phyloP scores from a whole-genome alignment of 306 rosid species.

The Begonia masoniana region DNA sequence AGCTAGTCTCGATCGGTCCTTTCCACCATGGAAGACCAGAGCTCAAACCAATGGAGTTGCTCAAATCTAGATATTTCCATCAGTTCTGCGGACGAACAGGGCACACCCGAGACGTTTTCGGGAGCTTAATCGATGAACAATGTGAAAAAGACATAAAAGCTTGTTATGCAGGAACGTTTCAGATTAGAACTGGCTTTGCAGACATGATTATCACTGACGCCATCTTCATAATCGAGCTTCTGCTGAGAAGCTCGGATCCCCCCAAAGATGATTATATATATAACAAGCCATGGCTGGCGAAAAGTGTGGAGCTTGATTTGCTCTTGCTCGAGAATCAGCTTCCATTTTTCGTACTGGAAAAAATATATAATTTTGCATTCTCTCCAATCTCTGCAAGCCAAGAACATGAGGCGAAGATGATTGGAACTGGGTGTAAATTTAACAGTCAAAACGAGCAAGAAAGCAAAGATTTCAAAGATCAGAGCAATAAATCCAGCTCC shows the following conservation, averaged over 20 bases:
- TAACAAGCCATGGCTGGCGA: slow-evolving; percentile 30
- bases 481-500: not conserved
- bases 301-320: slow-evolving; percentile 24
- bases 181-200: not conserved
- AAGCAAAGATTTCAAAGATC: not conserved
- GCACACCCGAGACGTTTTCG: not conserved
- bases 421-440: no score
- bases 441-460: not conserved
- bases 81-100: slow-evolving; percentile 1
- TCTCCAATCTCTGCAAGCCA: not conserved
- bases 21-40: not conserved
- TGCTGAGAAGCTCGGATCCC: slow-evolving; percentile 12
- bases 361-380: slow-evolving; percentile 18
- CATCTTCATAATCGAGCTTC: slow-evolving; percentile 27
- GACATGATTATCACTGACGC: slow-evolving; percentile 8
- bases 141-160: slow-evolving; percentile 11
- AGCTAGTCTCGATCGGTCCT: slow-evolving; percentile 3
- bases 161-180: slow-evolving; percentile 8
- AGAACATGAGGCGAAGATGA: not conserved
- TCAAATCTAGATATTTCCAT: not conserved
- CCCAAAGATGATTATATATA: slow-evolving; percentile 15
- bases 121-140: not conserved
- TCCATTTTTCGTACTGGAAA: slow-evolving; percentile 21
- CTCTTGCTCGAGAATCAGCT: slow-evolving; percentile 44
- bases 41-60: not conserved